Base-by-base conservation (phyloP, 2,329 filamentous ascomycete species). In the Endocalyx cinctus region DNA sequence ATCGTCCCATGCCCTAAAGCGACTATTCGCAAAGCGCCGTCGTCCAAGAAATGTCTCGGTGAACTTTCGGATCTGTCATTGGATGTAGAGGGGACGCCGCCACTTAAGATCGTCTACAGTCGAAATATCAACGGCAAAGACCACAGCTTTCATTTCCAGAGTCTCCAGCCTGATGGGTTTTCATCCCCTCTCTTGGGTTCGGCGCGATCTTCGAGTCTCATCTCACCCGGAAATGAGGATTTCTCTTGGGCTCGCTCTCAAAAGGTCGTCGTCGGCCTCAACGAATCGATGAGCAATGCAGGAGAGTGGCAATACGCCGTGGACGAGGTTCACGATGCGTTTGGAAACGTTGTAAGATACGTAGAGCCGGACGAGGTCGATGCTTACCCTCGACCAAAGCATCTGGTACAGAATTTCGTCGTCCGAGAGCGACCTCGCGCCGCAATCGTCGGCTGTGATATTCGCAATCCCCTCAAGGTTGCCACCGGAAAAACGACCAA, bases 71-170 rank as follows among this genome's bases (percentile, higher is more conserved):
- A 95, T 51, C 67, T 97, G 28, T 76, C 81, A 13, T 68, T 98
- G 32, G 80, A 90, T 50, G 87, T 96, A 4, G 74, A 84, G 45
- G 92, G 92, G 13, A 94, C 88, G 0, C 87, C 94, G 3, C 92
- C 92, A 4, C 69, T 98, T 44, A 89, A 89, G 56, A 85, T 98
- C 48, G 86, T 87, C 48, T 98, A 98, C 61, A 92, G 87, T 50
- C 83, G 88, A 34, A 82, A 80, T 6, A 81, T 95, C 47, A 95
- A 97, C 48, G 79, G 80, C 41, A 82, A 85, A 43, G 80, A 94
- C 44, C 81, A 82, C 48, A 86, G 85, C 39, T 87, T 89, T 46
- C 87, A 90, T 42, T 90, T 94, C 48, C 89, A 97, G 60, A 95
- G 87, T 51, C 78, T 98, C 27, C 89, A 95, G 49, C 89, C 92